Base-by-base conservation (phyloP, 2,329 filamentous ascomycete genomes). In the Myriosclerotinia curreyana region DNA sequence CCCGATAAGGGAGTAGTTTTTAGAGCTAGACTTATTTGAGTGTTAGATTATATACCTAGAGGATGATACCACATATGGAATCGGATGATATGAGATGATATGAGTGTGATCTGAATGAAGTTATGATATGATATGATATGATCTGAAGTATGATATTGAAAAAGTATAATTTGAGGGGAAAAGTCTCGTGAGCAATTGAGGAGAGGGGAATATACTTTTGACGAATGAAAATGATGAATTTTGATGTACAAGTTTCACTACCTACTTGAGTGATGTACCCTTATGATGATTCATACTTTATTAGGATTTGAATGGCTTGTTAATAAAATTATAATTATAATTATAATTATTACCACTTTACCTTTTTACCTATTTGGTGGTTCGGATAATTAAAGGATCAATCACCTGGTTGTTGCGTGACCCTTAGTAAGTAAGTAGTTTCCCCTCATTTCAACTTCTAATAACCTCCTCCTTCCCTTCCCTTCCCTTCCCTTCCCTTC, bases 391-490 rank as follows among this genome's bases (percentile, higher is more conserved):
- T 20, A 8, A n/a, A 9, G 20, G 20, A 22, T n/a, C 40, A 48
- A 48, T 48, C 42, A 48, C 12, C 12, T 25, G 2, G 17, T 34
- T 22, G 42, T 48, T 22, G 54, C 44, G 54, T 58, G 28, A 58
- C 54, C 20, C 20, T n/a, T 15, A 44, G 1, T 46, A 12, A 36
- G 28, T 12, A 31, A 28, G 25, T 12, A 17, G n/a, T 48, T 58
- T 58, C 54, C 42, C 42, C 54, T 58, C 42, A 58, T 58, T 58
- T 58, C 3, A 58, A 58, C 31, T n/a, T 48, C 54, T 28, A 38
- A 50, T 60, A 9, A 50, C 28, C 28, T 52, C 25, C 59, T 46
- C 36, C 28, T 61, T 25, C 34, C 14, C 28, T 61, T 25, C 38
- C 49, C n/a, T n/a, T n/a, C n/a, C n/a, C n/a, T n/a, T n/a, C n/a